These are phyloP conservation scores for Xylariaceae sp. DNA, from an alignment of 2,329 filamentous ascomycete genomes.

Conservation along the genomic window DNA sequence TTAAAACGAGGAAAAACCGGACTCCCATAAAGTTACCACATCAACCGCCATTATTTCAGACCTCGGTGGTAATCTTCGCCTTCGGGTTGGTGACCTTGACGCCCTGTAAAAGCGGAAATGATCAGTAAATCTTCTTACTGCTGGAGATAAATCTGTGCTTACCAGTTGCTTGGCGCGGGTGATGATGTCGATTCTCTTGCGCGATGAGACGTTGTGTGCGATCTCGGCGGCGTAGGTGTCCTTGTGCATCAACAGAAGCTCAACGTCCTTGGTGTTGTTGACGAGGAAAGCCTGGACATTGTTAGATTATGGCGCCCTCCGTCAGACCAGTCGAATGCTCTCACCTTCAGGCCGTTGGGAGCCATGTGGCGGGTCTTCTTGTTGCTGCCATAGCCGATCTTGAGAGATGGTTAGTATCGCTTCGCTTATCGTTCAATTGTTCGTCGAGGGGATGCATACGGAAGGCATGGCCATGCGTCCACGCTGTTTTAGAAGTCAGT, in stretches of 20 bases:
- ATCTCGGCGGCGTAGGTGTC: slow-evolving; percentile 98
- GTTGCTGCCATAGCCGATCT: slow-evolving; percentile 99
- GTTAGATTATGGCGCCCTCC: slow-evolving; percentile 5
- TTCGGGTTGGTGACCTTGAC: slow-evolving; percentile 99
- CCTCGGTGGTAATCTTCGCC: slow-evolving; percentile 97
- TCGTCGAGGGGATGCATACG: slow-evolving; percentile 56
- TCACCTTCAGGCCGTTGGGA: slow-evolving; percentile 90
- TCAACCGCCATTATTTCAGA: slow-evolving; percentile 46
- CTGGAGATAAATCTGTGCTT: not conserved
- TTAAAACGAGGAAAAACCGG: slow-evolving; percentile 35
- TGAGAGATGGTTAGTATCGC: slow-evolving; percentile 23
- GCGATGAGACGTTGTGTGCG: slow-evolving; percentile 93
- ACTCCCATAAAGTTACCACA: slow-evolving; percentile 29
- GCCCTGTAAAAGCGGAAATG: slow-evolving; percentile 40
- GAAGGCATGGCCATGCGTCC: slow-evolving; percentile 95
- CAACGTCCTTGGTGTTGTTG: slow-evolving; percentile 92
- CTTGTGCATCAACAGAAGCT: slow-evolving; percentile 99
- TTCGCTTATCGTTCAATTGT: not conserved
- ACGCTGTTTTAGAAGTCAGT: slow-evolving; percentile 41
- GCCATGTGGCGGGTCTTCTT: slow-evolving; percentile 99
- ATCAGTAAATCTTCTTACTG: not conserved
- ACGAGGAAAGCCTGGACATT: slow-evolving; percentile 74
- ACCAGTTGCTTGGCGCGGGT: slow-evolving; percentile 87
- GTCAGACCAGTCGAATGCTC: not conserved
- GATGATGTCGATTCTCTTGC: slow-evolving; percentile 98